These are phyloP conservation scores for Adansonia digitata DNA, from an alignment of 345 rosid species.

Conservation along the genomic window DNA sequence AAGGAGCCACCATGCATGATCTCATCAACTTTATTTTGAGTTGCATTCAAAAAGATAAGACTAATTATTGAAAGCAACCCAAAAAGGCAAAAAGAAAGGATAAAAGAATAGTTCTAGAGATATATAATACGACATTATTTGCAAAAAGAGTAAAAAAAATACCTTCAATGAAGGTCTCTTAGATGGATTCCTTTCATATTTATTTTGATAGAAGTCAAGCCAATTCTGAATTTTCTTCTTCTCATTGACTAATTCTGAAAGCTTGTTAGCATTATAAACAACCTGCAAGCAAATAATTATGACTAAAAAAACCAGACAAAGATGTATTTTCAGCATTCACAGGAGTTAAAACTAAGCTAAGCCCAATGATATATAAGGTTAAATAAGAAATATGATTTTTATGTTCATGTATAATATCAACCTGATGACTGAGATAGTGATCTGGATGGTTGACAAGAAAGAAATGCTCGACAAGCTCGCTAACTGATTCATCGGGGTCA, in stretches of 20 bases:
- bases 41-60: background rate
- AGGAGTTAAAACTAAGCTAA: background rate
- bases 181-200: slow-evolving; percentile 56
- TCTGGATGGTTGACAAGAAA: slow-evolving; percentile 91
- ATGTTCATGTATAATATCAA: slow-evolving; percentile 15
- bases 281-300: slow-evolving; percentile 41
- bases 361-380: background rate
- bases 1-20: background rate
- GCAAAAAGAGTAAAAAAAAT: background rate
- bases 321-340: background rate
- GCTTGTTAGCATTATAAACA: slow-evolving; percentile 68
- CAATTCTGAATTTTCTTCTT: slow-evolving; percentile 71
- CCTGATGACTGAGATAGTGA: slow-evolving; percentile 82
- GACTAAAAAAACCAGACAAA: background rate
- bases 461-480: slow-evolving; percentile 86
- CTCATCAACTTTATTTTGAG: background rate
- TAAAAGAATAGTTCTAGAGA: background rate
- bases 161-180: slow-evolving; percentile 61
- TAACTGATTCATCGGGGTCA: slow-evolving; percentile 85
- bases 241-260: slow-evolving; percentile 54
- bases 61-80: background rate
- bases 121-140: background rate
- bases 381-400: background rate
- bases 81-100: background rate
- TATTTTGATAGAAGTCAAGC: slow-evolving; percentile 81